A percentile compares a stretch with the other conserved stretches of the same genome.
Evolutionary conservation across 441 rosid genomes (phyloP).

Genomic region (Populus hybrid): DNA sequence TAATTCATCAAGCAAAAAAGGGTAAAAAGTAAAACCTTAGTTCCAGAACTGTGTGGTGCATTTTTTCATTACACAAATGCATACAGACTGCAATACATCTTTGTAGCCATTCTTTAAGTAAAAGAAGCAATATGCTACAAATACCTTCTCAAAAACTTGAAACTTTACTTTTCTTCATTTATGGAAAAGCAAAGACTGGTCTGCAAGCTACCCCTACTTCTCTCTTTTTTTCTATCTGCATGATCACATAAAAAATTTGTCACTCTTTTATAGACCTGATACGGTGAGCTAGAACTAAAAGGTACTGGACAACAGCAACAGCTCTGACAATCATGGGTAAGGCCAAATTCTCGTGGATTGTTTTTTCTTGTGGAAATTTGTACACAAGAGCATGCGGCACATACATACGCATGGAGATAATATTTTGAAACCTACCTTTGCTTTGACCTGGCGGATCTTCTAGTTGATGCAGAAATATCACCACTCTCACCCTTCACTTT

Average conservation of each 20-base stretch:
- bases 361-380: too few relatives aligned
- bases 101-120: background rate
- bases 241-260: background rate
- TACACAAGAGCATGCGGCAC: background rate
- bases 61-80: background rate
- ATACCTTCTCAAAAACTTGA: background rate
- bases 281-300: background rate
- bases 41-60: background rate
- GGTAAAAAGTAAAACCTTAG: too few relatives aligned
- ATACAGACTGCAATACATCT: background rate
- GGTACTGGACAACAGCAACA: background rate
- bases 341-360: background rate
- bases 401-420: background rate
- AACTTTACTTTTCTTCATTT: background rate
- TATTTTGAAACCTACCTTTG: slow-evolving; percentile 27
- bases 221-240: slow-evolving; percentile 19
- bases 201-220: background rate
- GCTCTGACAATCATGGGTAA: background rate
- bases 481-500: slow-evolving; percentile 23
- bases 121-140: background rate
- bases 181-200: background rate
- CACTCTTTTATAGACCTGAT: background rate
- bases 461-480: slow-evolving; percentile 22
- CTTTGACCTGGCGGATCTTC: slow-evolving; percentile 31
- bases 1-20: background rate